A percentile compares a stretch with the other conserved stretches of the same genome.
phyloP scores from a whole-genome alignment of 2,329 filamentous ascomycete species.

The Cytospora paraplurivora region DNA sequence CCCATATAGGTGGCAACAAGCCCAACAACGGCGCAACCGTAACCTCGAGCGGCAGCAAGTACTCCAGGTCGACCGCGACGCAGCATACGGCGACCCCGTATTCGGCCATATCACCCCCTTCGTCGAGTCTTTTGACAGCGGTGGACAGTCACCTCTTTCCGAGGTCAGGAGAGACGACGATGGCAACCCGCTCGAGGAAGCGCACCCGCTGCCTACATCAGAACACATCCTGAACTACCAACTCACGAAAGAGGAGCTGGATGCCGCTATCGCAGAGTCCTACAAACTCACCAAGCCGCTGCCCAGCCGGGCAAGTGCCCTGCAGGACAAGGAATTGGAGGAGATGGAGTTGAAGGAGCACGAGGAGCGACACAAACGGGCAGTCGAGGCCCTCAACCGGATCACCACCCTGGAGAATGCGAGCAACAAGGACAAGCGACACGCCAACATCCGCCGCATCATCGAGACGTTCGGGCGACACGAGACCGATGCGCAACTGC shows the following conservation, averaged over 20 bases:
- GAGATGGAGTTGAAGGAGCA: slow-evolving; percentile 44
- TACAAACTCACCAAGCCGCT: slow-evolving; percentile 66
- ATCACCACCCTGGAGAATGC: slow-evolving; percentile 79
- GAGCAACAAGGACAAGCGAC: slow-evolving; percentile 74
- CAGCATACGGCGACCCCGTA: slow-evolving; percentile 74
- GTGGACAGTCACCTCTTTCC: slow-evolving; percentile 49
- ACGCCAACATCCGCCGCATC: slow-evolving; percentile 82
- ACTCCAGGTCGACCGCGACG: slow-evolving; percentile 65
- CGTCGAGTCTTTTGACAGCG: slow-evolving; percentile 76
- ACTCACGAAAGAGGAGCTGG: slow-evolving; percentile 67
- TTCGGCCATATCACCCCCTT: slow-evolving; percentile 80
- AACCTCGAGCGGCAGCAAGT: slow-evolving; percentile 76
- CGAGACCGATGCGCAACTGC: slow-evolving; percentile 74
- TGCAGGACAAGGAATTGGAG: slow-evolving; percentile 3
- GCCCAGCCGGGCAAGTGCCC: background rate
- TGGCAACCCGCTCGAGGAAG: slow-evolving; percentile 44
- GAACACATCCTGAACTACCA: slow-evolving; percentile 72
- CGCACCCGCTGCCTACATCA: slow-evolving; percentile 49
- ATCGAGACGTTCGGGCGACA: slow-evolving; percentile 89
- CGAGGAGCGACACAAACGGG: slow-evolving; percentile 63
- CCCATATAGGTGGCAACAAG: slow-evolving; percentile 80
- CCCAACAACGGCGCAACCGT: slow-evolving; percentile 79
- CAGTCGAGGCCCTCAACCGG: slow-evolving; percentile 73
- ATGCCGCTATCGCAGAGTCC: slow-evolving; percentile 66
- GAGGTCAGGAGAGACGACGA: slow-evolving; percentile 43